Evolutionary conservation across 1,139 yeast genomes (phyloP).

Genomic region (Trichomonascaceae sp.): DNA sequence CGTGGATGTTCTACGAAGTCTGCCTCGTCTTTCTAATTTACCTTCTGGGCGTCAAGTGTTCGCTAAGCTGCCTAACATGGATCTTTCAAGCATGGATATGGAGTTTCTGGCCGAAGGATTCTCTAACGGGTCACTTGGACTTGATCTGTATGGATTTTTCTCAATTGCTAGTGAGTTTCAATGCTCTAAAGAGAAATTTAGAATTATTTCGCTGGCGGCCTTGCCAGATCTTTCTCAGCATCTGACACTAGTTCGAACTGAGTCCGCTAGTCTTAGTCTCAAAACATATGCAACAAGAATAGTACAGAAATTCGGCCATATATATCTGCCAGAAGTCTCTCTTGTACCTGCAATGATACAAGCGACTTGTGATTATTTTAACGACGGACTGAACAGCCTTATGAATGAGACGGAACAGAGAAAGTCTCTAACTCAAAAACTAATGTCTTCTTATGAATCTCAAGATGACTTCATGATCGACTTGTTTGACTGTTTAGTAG

Average conservation of each 20-base stretch:
- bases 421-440: conserved; percentile 4
- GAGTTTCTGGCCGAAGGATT: conserved; percentile 21
- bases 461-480: conserved; percentile 1
- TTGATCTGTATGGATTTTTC: conserved; percentile 26
- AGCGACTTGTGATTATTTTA: conserved; percentile 35
- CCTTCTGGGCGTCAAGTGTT: conserved; percentile 21
- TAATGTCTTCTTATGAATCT: not conserved
- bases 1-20: conserved; percentile 27
- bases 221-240: conserved; percentile 23
- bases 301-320: conserved; percentile 21
- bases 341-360: conserved; percentile 28
- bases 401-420: conserved; percentile 19
- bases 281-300: conserved; percentile 14
- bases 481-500: conserved; percentile 48
- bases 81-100: conserved; percentile 2
- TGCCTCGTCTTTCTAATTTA: conserved; percentile 37
- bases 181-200: not conserved
- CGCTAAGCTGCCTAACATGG: conserved; percentile 14
- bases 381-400: conserved; percentile 37
- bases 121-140: conserved; percentile 17
- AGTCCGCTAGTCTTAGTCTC: not conserved
- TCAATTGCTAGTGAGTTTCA: conserved; percentile 17
- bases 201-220: conserved; percentile 13
- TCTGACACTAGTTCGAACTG: conserved; percentile 10
- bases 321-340: conserved; percentile 29